Percentiles rank a stretch among this genome's conserved stretches.
phyloP scores from a whole-genome alignment of 257 asterid species.

The Scutellaria galericulata region DNA sequence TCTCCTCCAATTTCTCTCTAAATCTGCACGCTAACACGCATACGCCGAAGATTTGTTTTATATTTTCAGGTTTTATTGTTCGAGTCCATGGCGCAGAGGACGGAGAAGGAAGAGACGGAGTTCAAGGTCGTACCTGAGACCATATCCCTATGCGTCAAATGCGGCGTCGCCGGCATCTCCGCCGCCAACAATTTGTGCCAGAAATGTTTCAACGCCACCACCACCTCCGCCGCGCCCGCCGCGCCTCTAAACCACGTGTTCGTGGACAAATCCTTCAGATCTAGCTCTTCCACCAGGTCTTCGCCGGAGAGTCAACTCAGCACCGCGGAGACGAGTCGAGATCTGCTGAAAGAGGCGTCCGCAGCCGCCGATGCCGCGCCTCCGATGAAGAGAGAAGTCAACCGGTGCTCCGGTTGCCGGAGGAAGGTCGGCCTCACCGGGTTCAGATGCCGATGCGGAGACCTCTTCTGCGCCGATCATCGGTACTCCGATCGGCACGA shows the following conservation, averaged over 20 bases:
- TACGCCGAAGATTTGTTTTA: not conserved
- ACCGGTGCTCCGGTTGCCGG: slow-evolving; percentile 84
- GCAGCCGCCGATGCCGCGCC: slow-evolving; percentile 19
- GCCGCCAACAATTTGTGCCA: slow-evolving; percentile 61
- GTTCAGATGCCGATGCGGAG: slow-evolving; percentile 89
- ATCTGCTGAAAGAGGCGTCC: slow-evolving; percentile 42
- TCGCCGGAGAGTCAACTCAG: slow-evolving; percentile 44
- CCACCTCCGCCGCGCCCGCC: slow-evolving; percentile 40
- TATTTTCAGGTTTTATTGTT: not conserved
- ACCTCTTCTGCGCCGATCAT: slow-evolving; percentile 79
- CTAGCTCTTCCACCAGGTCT: slow-evolving; percentile 43
- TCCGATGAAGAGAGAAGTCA: slow-evolving; percentile 62
- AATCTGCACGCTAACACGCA: not conserved
- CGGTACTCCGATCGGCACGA: slow-evolving; percentile 93
- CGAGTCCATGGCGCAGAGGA: slow-evolving; percentile 72
- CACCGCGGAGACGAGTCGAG: slow-evolving; percentile 43
- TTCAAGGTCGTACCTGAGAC: slow-evolving; percentile 76
- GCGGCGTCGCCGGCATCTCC: slow-evolving; percentile 63
- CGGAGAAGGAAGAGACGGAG: slow-evolving; percentile 87
- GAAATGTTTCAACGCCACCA: slow-evolving; percentile 58
- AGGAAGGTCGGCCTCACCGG: slow-evolving; percentile 91
- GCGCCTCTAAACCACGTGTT: slow-evolving; percentile 28
- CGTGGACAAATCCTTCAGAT: slow-evolving; percentile 53
- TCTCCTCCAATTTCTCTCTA: slow-evolving; percentile 3
- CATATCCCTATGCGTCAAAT: slow-evolving; percentile 65